Evolutionary conservation across 108 stramenopile genomes (phyloP).

Genomic region (Thalassiosira profunda): DNA sequence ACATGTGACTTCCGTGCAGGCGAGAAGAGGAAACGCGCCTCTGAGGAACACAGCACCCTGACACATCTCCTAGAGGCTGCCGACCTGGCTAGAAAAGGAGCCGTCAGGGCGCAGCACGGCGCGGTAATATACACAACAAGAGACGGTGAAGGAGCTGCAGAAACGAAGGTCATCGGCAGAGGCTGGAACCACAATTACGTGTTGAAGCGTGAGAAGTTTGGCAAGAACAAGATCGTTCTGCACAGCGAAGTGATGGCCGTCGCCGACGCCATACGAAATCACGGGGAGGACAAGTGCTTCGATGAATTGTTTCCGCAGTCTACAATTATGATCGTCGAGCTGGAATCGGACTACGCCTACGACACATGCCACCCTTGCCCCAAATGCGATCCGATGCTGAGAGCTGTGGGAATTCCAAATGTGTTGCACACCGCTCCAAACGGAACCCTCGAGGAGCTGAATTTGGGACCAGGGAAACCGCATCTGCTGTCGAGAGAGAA

Average conservation of each 20-base stretch:
- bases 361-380: constrained; percentile 43
- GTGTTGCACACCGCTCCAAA: constrained; percentile 31
- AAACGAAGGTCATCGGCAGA: constrained; percentile 20
- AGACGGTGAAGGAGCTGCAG: neutral
- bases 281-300: constrained; percentile 44
- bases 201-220: constrained; percentile 2
- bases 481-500: constrained; percentile 19
- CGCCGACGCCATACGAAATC: constrained; percentile 23
- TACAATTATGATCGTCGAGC: constrained; percentile 36
- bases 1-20: constrained; percentile 2
- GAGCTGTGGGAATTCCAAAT: constrained; percentile 35
- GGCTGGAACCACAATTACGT: constrained; percentile 42
- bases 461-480: constrained; percentile 8
- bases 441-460: constrained; percentile 11
- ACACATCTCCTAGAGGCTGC: constrained; percentile 34
- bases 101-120: constrained; percentile 35
- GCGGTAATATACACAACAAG: constrained; percentile 29
- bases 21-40: constrained; percentile 24
- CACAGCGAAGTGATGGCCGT: constrained; percentile 39
- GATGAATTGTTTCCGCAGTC: constrained; percentile 23
- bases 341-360: constrained; percentile 32
- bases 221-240: constrained; percentile 38
- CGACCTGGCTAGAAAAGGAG: constrained; percentile 28
- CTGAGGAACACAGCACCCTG: neutral
- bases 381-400: constrained; percentile 38